These are phyloP conservation scores for Cytospora piceae DNA, from an alignment of 2,329 filamentous ascomycete species.

Conservation along the genomic window DNA sequence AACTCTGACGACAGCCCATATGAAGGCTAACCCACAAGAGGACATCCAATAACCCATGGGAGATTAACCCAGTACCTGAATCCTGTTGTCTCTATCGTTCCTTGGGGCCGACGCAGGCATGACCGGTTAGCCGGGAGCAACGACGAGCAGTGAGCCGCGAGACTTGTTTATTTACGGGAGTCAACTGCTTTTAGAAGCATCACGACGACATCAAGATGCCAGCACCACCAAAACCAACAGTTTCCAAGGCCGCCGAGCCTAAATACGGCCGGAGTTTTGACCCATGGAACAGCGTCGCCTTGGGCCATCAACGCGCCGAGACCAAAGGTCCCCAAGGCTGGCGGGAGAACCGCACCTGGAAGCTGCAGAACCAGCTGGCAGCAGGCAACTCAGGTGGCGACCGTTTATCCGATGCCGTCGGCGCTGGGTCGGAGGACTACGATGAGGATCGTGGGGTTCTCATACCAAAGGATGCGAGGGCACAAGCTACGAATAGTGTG, in stretches of 20 bases:
- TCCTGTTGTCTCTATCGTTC: not conserved
- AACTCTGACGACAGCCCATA: not conserved
- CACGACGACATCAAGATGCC: slow-evolving; percentile 27
- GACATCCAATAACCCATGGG: not conserved
- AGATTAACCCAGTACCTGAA: not conserved
- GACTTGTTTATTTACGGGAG: not conserved
- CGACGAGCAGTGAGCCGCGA: not conserved
- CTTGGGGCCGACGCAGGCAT: not conserved
- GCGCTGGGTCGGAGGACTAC: slow-evolving; percentile 63
- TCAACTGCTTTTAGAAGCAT: not conserved
- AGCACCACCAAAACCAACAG: slow-evolving; percentile 18
- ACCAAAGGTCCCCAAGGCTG: slow-evolving; percentile 68
- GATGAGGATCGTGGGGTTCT: slow-evolving; percentile 49
- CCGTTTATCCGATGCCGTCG: slow-evolving; percentile 67
- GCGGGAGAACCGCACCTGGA: slow-evolving; percentile 70
- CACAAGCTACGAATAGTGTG: slow-evolving; percentile 50
- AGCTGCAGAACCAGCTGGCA: slow-evolving; percentile 71
- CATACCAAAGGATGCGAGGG: slow-evolving; percentile 47
- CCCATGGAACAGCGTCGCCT: slow-evolving; percentile 73
- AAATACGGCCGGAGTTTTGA: slow-evolving; percentile 57
- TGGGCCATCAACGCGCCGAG: slow-evolving; percentile 79
- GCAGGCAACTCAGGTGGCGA: slow-evolving; percentile 60
- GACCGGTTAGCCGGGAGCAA: not conserved
- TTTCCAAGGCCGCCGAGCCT: slow-evolving; percentile 46
- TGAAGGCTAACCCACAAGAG: not conserved